These are phyloP conservation scores for Metarhizium humberi DNA, from an alignment of 2,329 filamentous ascomycete genomes.

Conservation along the genomic window DNA sequence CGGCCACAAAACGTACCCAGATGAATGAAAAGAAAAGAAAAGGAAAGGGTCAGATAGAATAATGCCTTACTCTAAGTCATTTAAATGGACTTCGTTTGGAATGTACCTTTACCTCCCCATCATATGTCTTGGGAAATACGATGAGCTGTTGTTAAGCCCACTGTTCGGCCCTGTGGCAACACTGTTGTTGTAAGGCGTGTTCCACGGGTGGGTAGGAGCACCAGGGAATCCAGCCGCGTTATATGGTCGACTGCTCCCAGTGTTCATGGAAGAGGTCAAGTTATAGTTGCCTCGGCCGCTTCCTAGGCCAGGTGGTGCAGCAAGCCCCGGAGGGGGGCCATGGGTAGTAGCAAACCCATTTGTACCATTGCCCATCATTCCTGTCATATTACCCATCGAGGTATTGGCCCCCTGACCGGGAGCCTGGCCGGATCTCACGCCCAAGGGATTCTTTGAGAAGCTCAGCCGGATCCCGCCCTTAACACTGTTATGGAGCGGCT, in stretches of 20 bases:
- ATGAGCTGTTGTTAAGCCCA: slow-evolving; percentile 10
- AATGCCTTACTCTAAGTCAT: no score
- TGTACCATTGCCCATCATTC: slow-evolving; percentile 37
- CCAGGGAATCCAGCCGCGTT: slow-evolving; percentile 10
- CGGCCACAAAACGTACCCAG: not conserved
- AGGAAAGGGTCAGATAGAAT: not conserved
- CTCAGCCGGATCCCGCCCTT: slow-evolving; percentile 93
- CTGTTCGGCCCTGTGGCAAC: slow-evolving; percentile 12
- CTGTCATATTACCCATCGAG: slow-evolving; percentile 47
- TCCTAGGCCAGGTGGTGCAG: slow-evolving; percentile 62
- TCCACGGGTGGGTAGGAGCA: slow-evolving; percentile 15
- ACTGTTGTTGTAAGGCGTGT: slow-evolving; percentile 14
- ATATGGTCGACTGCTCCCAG: slow-evolving; percentile 9
- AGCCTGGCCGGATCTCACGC: slow-evolving; percentile 74
- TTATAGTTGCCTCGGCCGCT: slow-evolving; percentile 16
- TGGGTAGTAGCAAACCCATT: slow-evolving; percentile 58
- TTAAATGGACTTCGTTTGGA: not conserved
- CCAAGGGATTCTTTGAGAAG: slow-evolving; percentile 95
- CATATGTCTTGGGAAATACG: slow-evolving; percentile 23
- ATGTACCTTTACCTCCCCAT: slow-evolving; percentile 18
- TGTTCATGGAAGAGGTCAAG: slow-evolving; percentile 12
- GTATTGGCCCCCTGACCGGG: slow-evolving; percentile 29
- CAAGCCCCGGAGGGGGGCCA: slow-evolving; percentile 74
- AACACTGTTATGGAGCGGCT: slow-evolving; percentile 77
- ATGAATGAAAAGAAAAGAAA: not conserved